Evolutionary conservation across 176 grass and related monocot genomes (phyloP).

Genomic region (Canna indica): DNA sequence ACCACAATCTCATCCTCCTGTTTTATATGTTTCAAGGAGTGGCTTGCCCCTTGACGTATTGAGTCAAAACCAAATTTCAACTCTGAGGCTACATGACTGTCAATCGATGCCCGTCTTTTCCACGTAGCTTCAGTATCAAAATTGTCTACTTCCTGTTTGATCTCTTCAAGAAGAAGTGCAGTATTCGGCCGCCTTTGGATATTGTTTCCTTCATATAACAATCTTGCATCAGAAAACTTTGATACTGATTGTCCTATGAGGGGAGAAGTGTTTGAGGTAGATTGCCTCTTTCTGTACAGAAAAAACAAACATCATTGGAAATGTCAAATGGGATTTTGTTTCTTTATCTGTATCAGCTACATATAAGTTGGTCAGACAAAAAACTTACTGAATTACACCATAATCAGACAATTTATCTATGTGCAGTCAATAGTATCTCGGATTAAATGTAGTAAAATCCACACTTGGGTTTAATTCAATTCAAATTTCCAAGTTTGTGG

Average conservation of each 20-base stretch:
- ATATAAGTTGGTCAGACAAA: not conserved
- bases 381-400: not conserved
- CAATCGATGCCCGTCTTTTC: constrained; percentile 40
- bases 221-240: constrained; percentile 48
- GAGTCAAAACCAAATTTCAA: constrained; percentile 31
- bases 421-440: no score
- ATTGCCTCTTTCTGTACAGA: constrained; percentile 47
- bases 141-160: constrained; percentile 76
- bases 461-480: not conserved
- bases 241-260: constrained; percentile 49
- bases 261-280: constrained; percentile 58
- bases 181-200: constrained; percentile 75
- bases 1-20: constrained; percentile 41
- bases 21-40: constrained; percentile 41
- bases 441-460: no score
- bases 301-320: not conserved
- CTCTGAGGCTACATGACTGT: constrained; percentile 36
- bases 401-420: no score
- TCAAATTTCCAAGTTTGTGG: not conserved
- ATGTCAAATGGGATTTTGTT: not conserved
- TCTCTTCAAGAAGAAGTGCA: constrained; percentile 79
- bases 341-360: no score
- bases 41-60: constrained; percentile 22
- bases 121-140: constrained; percentile 38
- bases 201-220: constrained; percentile 54